These are phyloP conservation scores for Takashimella tepidaria DNA, from an alignment of 1,284 basidiomycete species.

Conservation along the genomic window DNA sequence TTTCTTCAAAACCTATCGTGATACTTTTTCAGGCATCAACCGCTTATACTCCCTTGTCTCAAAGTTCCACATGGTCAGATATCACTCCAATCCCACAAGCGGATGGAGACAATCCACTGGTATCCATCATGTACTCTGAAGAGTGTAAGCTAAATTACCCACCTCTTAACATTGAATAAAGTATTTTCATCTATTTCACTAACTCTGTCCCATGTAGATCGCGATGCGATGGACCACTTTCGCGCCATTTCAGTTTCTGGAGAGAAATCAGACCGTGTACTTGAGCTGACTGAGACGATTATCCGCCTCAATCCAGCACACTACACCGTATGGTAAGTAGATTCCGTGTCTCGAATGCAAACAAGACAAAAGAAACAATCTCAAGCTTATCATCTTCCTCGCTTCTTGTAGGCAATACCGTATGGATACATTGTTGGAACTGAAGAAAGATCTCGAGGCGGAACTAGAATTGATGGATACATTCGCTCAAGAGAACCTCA, in stretches of 20 bases:
- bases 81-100: conserved; percentile 74
- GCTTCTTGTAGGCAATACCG: conserved; percentile 73
- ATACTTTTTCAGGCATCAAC: conserved; percentile 2
- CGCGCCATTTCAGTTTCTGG: conserved; percentile 68
- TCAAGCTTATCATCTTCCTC: neutral
- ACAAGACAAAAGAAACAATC: too few relatives aligned
- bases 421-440: conserved; percentile 69
- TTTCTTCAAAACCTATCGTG: too few relatives aligned
- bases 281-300: conserved; percentile 76
- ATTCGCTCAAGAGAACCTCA: conserved; percentile 72
- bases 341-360: too few relatives aligned
- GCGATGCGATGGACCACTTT: conserved; percentile 86
- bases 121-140: conserved; percentile 78
- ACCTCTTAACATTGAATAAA: too few relatives aligned
- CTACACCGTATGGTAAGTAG: conserved; percentile 81
- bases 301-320: conserved; percentile 86
- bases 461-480: conserved; percentile 81
- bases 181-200: neutral
- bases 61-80: conserved; percentile 71
- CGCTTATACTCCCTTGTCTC: conserved; percentile 54
- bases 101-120: conserved; percentile 67
- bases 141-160: conserved; percentile 75
- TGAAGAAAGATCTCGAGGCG: conserved; percentile 60
- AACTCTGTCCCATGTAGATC: conserved; percentile 55
- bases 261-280: conserved; percentile 72